Evolutionary conservation across 768 basidiomycete species (phyloP), one percentile per base, ranked within the genome.

Genomic region (Russula abietina): DNA sequence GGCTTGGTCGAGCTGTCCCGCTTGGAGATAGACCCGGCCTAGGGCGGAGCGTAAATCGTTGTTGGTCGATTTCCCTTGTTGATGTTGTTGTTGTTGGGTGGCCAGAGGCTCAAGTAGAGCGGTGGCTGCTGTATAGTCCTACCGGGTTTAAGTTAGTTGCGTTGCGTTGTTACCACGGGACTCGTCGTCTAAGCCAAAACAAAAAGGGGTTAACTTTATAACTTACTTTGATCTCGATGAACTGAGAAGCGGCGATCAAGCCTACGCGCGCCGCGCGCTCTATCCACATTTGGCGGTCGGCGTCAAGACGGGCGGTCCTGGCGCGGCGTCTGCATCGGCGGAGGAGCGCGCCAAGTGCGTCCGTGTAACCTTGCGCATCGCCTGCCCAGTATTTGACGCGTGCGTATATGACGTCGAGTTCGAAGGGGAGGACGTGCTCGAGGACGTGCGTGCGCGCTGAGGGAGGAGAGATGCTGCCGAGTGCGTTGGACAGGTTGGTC

Each of bases 371-470:
- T 80, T 89, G 82, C 70, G 83, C 79, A 71, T 93, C 91, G 30
- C 85, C 88, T 4, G 87, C 78, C 91, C 91, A 93, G 70, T 91
- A 93, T 70, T 83, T 83, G 30, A 89, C 76, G 38, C 89, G 82
- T 8, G 88, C 82, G 46, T 86, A 78, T 76, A 92, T 85, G 56
- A 93, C 86, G 58, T 76, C 78, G 69, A 83, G 72, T 69, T 83
- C 83, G 61, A 83, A 83, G 39, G 73, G 82, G 68, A 87, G 75
- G 65, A 88, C 52, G 60, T 77, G 76, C 55, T 83, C 82, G 65
- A 88, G 84, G 50, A 91, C 77, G 70, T 83, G 84, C 49, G 74
- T 71, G 24, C 83, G 85, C 1, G 83, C 74, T 17, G 82, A 75
- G 0, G 72, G 65, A 1, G 84, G 80, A 59, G 83, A 80, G 50